A percentile compares a stretch with the other conserved stretches of the same genome.
phyloP scores from a whole-genome alignment of 2,329 filamentous ascomycete species.

The Alternaria arborescens region DNA sequence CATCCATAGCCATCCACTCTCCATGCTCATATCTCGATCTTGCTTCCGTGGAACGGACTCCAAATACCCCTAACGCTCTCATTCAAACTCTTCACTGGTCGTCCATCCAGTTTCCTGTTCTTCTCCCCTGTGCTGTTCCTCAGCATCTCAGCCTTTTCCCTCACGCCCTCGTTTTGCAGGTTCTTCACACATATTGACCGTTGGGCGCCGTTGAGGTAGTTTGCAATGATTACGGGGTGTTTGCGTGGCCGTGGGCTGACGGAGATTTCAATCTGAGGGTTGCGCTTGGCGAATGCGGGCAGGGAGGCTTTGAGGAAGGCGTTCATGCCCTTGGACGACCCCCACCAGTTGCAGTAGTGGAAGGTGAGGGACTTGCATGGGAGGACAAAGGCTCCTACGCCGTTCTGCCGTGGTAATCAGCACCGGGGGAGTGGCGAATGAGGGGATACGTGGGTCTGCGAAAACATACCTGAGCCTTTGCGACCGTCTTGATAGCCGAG shows the following conservation, averaged over 20 bases:
- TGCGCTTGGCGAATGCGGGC: slow-evolving; percentile 76
- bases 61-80: slow-evolving; percentile 72
- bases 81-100: slow-evolving; percentile 68
- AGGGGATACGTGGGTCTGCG: accelerated
- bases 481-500: slow-evolving; percentile 61
- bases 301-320: slow-evolving; percentile 82
- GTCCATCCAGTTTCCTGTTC: slow-evolving; percentile 64
- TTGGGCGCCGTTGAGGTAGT: slow-evolving; percentile 89
- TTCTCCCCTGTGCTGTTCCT: slow-evolving; percentile 80
- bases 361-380: slow-evolving; percentile 97
- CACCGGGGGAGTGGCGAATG: neutral
- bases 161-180: slow-evolving; percentile 78
- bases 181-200: slow-evolving; percentile 92
- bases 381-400: slow-evolving; percentile 93
- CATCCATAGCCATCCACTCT: neutral
- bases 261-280: slow-evolving; percentile 90
- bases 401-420: slow-evolving; percentile 71
- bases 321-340: slow-evolving; percentile 94
- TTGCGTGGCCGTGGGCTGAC: slow-evolving; percentile 89
- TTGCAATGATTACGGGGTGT: slow-evolving; percentile 87
- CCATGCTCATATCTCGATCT: slow-evolving; percentile 43
- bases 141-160: slow-evolving; percentile 79
- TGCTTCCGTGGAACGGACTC: slow-evolving; percentile 68
- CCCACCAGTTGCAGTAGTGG: slow-evolving; percentile 96
- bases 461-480: slow-evolving; percentile 63